Evolutionary conservation across 768 basidiomycete species (phyloP).

Genomic region (Chalciporus pseudorubinellus): DNA sequence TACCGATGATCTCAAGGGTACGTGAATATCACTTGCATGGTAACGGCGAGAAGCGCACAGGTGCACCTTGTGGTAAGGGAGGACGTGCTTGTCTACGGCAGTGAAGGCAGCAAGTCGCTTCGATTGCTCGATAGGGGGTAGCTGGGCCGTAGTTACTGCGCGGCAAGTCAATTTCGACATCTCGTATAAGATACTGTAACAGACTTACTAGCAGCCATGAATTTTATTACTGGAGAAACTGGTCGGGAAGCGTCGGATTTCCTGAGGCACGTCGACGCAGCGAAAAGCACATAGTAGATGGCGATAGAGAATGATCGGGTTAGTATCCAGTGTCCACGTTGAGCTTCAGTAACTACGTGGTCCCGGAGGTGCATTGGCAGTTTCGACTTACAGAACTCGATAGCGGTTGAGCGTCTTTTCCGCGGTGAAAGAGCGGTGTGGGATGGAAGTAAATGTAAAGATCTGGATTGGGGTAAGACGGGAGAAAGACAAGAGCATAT

Average conservation of each 20-base stretch:
- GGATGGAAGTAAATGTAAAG: background rate
- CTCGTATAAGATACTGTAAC: background rate
- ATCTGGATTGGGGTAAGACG: conserved; percentile 3
- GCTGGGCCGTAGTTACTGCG: conserved; percentile 11
- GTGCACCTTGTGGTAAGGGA: conserved; percentile 75
- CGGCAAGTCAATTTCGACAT: background rate
- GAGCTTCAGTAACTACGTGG: too few relatives aligned
- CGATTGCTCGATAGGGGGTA: conserved; percentile 67
- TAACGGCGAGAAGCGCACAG: background rate
- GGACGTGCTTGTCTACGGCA: conserved; percentile 89
- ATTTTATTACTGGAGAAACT: conserved; percentile 5
- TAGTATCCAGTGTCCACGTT: background rate
- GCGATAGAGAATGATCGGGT: background rate
- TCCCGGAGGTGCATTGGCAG: too few relatives aligned
- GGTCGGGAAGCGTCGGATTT: conserved; percentile 4
- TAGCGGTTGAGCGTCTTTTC: conserved; percentile 10
- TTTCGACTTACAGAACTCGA: conserved; percentile 18
- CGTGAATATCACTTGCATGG: conserved; percentile 2
- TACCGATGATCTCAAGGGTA: conserved; percentile 67
- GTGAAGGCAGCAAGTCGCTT: conserved; percentile 92
- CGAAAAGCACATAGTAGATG: background rate
- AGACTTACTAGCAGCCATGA: conserved; percentile 8
- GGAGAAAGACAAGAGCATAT: conserved; percentile 9
- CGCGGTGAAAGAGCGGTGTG: conserved; percentile 2
- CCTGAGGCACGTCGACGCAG: conserved; percentile 6